Conservation (phyloP, 345 rosid species). For the Melaleuca quinquenervia region DNA sequence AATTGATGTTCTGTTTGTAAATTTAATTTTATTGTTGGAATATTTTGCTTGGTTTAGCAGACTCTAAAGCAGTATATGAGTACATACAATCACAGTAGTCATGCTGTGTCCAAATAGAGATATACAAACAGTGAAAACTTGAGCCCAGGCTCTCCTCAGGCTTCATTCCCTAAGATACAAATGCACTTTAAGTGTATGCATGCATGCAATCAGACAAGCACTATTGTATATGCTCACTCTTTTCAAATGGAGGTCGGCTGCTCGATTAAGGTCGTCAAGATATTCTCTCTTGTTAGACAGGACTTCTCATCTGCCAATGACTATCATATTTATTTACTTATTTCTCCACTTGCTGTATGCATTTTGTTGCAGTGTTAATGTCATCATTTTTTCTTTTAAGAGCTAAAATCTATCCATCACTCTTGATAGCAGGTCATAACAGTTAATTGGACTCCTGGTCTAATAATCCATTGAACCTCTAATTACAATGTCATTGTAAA, state of each 20-base stretch:
- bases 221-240: neutral
- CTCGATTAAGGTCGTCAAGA: neutral
- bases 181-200: neutral
- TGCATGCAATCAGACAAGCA: neutral
- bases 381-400: neutral
- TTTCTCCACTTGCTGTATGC: neutral
- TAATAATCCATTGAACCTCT: neutral
- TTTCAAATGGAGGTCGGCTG: neutral
- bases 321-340: neutral
- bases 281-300: too few species aligned
- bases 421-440: neutral
- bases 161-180: neutral
- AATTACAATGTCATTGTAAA: neutral
- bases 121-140: neutral
- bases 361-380: neutral
- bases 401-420: neutral
- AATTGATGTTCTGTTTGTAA: neutral
- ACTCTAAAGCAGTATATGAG: neutral
- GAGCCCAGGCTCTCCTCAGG: neutral
- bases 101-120: neutral
- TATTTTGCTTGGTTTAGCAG: neutral
- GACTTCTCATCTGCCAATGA: neutral
- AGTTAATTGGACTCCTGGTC: neutral
- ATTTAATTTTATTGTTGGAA: neutral
- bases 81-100: neutral